A percentile compares a stretch with the other conserved stretches of the same genome.
Conservation (phyloP, 1,284 basidiomycete species). For the Cryptococcus sp. region DNA sequence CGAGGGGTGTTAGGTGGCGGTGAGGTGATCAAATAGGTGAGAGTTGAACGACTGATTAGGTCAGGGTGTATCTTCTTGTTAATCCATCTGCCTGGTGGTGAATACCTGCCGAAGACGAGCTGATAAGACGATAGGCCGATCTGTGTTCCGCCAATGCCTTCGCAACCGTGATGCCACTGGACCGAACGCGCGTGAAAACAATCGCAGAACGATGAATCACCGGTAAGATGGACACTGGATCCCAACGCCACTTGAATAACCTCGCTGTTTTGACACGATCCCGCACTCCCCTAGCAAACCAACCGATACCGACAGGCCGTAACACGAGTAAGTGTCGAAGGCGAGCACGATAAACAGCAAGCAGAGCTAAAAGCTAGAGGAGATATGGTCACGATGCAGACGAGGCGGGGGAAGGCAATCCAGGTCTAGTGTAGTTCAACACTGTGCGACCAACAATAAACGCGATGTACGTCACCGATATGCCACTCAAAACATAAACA, state of each 20-base stretch:
- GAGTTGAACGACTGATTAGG: no score
- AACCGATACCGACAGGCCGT: no score
- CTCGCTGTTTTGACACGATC: slow-evolving; percentile 24
- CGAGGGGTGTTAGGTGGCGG: slow-evolving; percentile 10
- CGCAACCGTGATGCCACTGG: no score
- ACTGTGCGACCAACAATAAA: slow-evolving; percentile 7
- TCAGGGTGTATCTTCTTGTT: no score
- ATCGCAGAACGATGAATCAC: slow-evolving; percentile 5
- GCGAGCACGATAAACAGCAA: not conserved
- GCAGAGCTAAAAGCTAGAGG: slow-evolving; percentile 3
- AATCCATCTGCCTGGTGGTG: no score
- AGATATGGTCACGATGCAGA: slow-evolving; percentile 18
- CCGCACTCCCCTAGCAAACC: slow-evolving; percentile 12
- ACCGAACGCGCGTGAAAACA: slow-evolving; percentile 2
- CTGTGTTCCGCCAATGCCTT: not conserved
- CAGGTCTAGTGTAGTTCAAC: slow-evolving; percentile 14
- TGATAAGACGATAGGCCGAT: slow-evolving; percentile 5
- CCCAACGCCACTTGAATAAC: slow-evolving; percentile 36
- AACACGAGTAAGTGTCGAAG: no score
- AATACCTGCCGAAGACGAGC: not conserved
- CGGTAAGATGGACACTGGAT: slow-evolving; percentile 11
- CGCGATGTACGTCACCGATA: slow-evolving; percentile 13
- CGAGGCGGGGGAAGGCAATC: slow-evolving; percentile 33
- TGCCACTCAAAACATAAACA: not conserved
- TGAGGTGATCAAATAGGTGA: slow-evolving; percentile 5